phyloP scores from a whole-genome alignment of 2,329 filamentous ascomycete genomes.

The Xylaria sp. region DNA sequence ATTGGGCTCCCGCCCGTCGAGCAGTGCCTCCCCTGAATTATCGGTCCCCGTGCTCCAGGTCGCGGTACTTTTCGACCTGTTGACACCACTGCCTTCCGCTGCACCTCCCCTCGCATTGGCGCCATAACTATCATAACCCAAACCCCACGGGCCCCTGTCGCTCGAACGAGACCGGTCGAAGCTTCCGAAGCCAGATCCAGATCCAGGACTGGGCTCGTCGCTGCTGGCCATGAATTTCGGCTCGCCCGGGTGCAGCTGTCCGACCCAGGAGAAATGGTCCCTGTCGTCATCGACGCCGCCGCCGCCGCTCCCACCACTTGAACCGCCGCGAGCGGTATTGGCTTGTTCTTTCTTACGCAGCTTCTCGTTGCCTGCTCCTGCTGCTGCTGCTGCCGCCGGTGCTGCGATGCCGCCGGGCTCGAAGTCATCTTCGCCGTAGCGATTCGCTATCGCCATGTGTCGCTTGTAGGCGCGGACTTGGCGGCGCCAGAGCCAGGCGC shows the following conservation, averaged over 20 bases:
- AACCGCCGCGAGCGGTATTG: slow-evolving; percentile 13
- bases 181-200: slow-evolving; percentile 30
- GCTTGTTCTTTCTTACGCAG: slow-evolving; percentile 42
- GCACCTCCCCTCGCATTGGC: slow-evolving; percentile 12
- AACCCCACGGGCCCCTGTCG: slow-evolving; percentile 45
- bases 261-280: slow-evolving; percentile 49
- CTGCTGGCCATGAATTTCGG: slow-evolving; percentile 37
- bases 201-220: slow-evolving; percentile 45
- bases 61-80: slow-evolving; percentile 49
- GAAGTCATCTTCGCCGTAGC: slow-evolving; percentile 52
- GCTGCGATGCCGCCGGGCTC: slow-evolving; percentile 14
- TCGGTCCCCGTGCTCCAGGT: slow-evolving; percentile 53
- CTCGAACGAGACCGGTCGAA: slow-evolving; percentile 39
- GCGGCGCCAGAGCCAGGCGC: slow-evolving; percentile 77
- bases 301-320: slow-evolving; percentile 22
- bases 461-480: slow-evolving; percentile 76
- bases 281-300: slow-evolving; percentile 14
- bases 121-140: slow-evolving; percentile 35
- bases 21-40: slow-evolving; percentile 51
- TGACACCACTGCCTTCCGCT: slow-evolving; percentile 38
- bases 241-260: slow-evolving; percentile 40
- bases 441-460: slow-evolving; percentile 74
- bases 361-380: slow-evolving; percentile 47
- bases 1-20: slow-evolving; percentile 69
- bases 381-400: background rate